Base-by-base conservation (phyloP, 192 early-diverging fungal genomes). In the Diversispora epigaea region DNA sequence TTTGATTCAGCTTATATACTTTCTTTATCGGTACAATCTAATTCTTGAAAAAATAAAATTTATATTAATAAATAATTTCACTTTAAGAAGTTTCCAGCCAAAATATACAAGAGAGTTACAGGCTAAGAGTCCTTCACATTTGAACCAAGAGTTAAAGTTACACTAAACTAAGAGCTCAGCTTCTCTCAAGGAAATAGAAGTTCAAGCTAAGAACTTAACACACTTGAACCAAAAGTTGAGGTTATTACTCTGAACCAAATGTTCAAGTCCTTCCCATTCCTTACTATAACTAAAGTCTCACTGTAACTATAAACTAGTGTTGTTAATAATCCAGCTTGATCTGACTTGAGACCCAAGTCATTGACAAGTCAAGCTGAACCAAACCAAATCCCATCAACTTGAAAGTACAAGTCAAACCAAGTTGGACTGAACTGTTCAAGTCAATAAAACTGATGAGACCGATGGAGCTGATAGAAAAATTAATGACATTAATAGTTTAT, bases 111-210 rank as follows among this genome's bases (percentile, higher is more conserved):
- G 67, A 45, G 67, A 68, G 67, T 68, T 68, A 17, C 67, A n/a
- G 41, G 67, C 67, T 68, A 68, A 68, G 45, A 68, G 67, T 45
- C 46, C 67, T 47, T 9, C 46, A 45, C 41, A 45, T 45, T 45
- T 49, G 44, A 68, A 68, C 67, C 46, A 68, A 68, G 45, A 49
- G 67, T 68, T 68, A 49, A 68, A 45, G 67, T 68, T 68, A 45
- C 46, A 41, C 45, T 19, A 41, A 68, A 68, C 41, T 49, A 65
- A 65, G 32, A 65, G 63, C 39, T 65, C 32, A 65, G 63, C 63
- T 25, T 11, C 57, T 60, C 57, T 17, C 57, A 60, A 60, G 57
- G 57, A 60, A 10, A 60, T 10, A 60, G 25, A 17, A 60, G 17
- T 6, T 49, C 67, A n/a, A 68, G 67, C 67, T 68, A 68, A 68